These are phyloP conservation scores for Metschnikowia gelsemii DNA, from an alignment of 805 yeast genomes.

Conservation along the genomic window DNA sequence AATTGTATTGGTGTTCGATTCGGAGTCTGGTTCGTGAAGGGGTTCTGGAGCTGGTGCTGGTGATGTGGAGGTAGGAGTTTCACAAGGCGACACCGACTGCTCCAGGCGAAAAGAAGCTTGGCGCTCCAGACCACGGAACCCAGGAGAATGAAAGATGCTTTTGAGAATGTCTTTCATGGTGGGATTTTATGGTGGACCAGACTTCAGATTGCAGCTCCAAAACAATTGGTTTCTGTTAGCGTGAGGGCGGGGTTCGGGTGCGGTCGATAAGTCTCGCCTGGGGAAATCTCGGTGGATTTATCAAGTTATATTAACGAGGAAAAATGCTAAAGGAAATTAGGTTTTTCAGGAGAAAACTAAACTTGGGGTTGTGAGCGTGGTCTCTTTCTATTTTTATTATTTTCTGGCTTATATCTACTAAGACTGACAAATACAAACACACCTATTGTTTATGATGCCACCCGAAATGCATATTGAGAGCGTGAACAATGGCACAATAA, in stretches of 20 bases:
- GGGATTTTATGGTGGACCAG: background rate
- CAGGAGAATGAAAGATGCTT: slow-evolving; percentile 23
- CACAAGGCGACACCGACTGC: slow-evolving; percentile 37
- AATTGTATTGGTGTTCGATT: too few species aligned
- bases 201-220: background rate
- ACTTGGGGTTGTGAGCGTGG: too few species aligned
- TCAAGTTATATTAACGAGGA: too few species aligned
- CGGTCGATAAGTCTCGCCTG: background rate
- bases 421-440: too few species aligned
- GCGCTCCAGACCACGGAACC: slow-evolving; percentile 17
- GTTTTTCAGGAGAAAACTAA: too few species aligned
- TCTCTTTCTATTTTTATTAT: too few species aligned
- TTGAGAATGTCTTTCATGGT: slow-evolving; percentile 12
- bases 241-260: background rate
- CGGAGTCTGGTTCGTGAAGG: background rate
- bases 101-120: slow-evolving; percentile 21
- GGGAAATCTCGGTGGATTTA: too few species aligned
- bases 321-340: too few species aligned
- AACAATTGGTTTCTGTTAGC: too few species aligned
- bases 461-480: background rate
- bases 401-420: too few species aligned
- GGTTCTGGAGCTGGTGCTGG: background rate
- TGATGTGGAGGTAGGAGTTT: slow-evolving; percentile 15
- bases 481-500: background rate
- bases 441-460: too few species aligned